Base-by-base conservation (phyloP, 164 flowering plant genomes). In the Tetrastigma voinierianum region DNA sequence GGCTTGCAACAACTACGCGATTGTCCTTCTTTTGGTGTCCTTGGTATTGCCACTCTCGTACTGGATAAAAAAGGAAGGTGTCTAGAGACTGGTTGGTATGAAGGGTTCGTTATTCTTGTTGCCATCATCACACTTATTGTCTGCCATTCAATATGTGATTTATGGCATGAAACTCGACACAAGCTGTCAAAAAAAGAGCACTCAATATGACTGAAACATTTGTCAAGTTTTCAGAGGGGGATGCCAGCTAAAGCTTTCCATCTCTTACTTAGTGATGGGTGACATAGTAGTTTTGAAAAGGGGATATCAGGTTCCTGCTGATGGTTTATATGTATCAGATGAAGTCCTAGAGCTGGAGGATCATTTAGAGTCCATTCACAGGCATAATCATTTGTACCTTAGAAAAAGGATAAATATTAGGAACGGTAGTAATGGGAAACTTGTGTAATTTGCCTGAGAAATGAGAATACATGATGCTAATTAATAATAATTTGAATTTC, bases 241-340 rank as follows among this genome's bases (percentile, higher is more conserved):
- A 10, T n/a, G 25, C 19, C 18, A 6, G 3, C 47, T 17, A 18
- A 9, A 67, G 15, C 19, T 67, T 12, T n/a, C 51, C 13, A 19
- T 46, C 17, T 54, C 48, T 8, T 67, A 62, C 1, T 40, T 67
- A n/a, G 46, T 48, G 15, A 5, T 21, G 9, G 71, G 76, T 56
- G 76, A 67, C 47, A 43, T 72, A 23, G 64, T 67, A 15, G 48
- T 16, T n/a, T 45, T 72, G 51, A 15, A 62, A 44, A 67, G 44
- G 48, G 71, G 67, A 12, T n/a, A 23, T 62, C 53, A 47, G 9
- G 60, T 72, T 57, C 76, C 76, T 14, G 67, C 59, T 49, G 76
- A 72, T 63, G 76, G 76, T 19, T 23, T 67, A 51, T 57, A 48
- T 12, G 14, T 67, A 47, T 49, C 44, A 9, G 67, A 46, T 14